These are phyloP conservation scores for Mrakia gelida DNA, from an alignment of 768 basidiomycete genomes.

Conservation along the genomic window DNA sequence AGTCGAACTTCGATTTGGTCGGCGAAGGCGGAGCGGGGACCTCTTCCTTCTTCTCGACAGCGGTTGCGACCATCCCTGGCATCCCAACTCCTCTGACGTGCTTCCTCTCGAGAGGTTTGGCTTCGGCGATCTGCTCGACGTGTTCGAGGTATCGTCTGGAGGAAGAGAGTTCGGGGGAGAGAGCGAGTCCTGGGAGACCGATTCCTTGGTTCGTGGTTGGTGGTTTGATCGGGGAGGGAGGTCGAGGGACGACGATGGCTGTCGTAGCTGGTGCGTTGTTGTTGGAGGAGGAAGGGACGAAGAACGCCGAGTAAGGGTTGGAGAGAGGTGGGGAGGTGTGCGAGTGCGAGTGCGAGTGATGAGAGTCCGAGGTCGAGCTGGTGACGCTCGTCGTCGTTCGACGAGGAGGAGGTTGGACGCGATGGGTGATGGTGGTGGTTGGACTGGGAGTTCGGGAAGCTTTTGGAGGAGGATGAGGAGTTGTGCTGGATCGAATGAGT, in stretches of 20 bases:
- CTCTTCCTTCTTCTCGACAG: neutral
- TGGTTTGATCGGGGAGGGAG: neutral
- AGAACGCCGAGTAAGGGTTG: neutral
- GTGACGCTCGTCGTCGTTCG: neutral
- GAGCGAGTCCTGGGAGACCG: neutral
- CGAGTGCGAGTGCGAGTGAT: neutral
- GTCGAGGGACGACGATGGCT: neutral
- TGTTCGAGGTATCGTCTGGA: neutral
- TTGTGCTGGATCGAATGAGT: neutral
- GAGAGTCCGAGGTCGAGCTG: neutral
- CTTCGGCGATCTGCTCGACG: neutral
- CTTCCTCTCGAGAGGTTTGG: neutral
- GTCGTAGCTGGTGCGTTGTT: neutral
- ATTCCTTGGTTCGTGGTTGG: neutral
- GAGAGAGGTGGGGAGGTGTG: neutral
- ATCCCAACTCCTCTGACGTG: neutral
- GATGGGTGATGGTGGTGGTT: neutral
- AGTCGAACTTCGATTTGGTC: neutral
- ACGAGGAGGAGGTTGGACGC: neutral
- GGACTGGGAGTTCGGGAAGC: neutral
- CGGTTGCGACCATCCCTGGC: neutral
- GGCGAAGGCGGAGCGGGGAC: neutral
- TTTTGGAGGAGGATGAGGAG: no score
- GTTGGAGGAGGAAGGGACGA: neutral
- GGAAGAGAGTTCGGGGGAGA: neutral